Percentiles rank a stretch among this genome's conserved stretches.
Conservation (phyloP, 805 yeast species). For the Sporopachydermia lactativora region DNA sequence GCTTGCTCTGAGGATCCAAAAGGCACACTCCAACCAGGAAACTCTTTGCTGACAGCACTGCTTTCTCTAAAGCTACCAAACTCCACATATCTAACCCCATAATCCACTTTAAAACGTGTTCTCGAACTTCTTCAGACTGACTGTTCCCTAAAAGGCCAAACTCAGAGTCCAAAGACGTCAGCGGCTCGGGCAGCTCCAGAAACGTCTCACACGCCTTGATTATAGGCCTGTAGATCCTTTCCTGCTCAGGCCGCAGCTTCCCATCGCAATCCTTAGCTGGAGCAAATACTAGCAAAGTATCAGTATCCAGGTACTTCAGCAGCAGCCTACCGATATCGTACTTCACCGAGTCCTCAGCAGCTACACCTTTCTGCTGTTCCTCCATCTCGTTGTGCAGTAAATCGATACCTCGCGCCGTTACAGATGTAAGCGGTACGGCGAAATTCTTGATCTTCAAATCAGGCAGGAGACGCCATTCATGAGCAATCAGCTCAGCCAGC, state of each 20-base stretch:
- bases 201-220: slow-evolving; percentile 54
- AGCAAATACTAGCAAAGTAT: slow-evolving; percentile 78
- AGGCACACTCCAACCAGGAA: slow-evolving; percentile 68
- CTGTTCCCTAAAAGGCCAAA: slow-evolving; percentile 66
- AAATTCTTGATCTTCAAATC: slow-evolving; percentile 58
- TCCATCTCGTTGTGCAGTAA: slow-evolving; percentile 27
- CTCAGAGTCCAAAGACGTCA: slow-evolving; percentile 60
- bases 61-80: slow-evolving; percentile 77
- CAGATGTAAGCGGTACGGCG: slow-evolving; percentile 74
- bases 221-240: slow-evolving; percentile 61
- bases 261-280: slow-evolving; percentile 78
- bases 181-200: slow-evolving; percentile 25
- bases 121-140: slow-evolving; percentile 47
- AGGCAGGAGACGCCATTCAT: slow-evolving; percentile 78
- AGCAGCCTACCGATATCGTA: slow-evolving; percentile 44
- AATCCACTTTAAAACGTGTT: slow-evolving; percentile 53
- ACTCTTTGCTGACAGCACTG: slow-evolving; percentile 77
- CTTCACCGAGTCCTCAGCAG: slow-evolving; percentile 45
- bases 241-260: slow-evolving; percentile 62
- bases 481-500: slow-evolving; percentile 62
- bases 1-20: slow-evolving; percentile 25
- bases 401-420: slow-evolving; percentile 80
- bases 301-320: slow-evolving; percentile 84
- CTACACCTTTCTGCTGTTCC: slow-evolving; percentile 28
- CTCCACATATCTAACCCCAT: slow-evolving; percentile 54